phyloP scores from a whole-genome alignment of 2,329 filamentous ascomycete species.

The Aureobasidium sp. region DNA sequence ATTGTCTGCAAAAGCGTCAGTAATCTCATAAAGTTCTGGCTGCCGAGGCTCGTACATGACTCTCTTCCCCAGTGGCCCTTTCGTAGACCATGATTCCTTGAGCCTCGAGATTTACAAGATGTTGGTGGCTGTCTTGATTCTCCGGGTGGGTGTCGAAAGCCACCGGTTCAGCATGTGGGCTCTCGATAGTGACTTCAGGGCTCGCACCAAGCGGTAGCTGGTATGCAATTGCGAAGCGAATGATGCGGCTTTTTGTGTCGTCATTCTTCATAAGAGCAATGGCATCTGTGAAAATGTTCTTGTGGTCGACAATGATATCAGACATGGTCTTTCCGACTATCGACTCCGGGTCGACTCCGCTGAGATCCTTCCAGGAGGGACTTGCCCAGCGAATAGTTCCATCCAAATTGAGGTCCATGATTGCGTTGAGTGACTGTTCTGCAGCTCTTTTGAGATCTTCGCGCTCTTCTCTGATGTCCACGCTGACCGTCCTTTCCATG shows the following conservation, averaged over 20 bases:
- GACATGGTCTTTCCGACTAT: slow-evolving; percentile 72
- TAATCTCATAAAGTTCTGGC: slow-evolving; percentile 22
- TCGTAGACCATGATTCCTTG: slow-evolving; percentile 99
- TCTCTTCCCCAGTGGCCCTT: slow-evolving; percentile 73
- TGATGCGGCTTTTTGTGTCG: slow-evolving; percentile 84
- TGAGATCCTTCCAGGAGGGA: slow-evolving; percentile 88
- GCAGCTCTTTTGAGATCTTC: slow-evolving; percentile 92
- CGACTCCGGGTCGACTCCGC: slow-evolving; percentile 67
- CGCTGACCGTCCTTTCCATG: slow-evolving; percentile 63
- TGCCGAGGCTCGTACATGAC: slow-evolving; percentile 59
- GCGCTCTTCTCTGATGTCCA: slow-evolving; percentile 86
- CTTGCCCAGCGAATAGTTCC: slow-evolving; percentile 93
- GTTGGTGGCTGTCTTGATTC: slow-evolving; percentile 27
- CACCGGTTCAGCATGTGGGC: not conserved
- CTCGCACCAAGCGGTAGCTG: not conserved
- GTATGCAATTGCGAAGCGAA: slow-evolving; percentile 69
- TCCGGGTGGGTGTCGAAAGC: slow-evolving; percentile 23
- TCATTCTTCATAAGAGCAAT: slow-evolving; percentile 87
- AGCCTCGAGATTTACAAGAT: slow-evolving; percentile 76
- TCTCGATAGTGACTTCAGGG: slow-evolving; percentile 1
- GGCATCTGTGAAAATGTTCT: slow-evolving; percentile 70
- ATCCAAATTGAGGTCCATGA: slow-evolving; percentile 87
- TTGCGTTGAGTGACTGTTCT: slow-evolving; percentile 92
- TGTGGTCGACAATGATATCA: slow-evolving; percentile 75
- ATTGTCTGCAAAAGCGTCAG: slow-evolving; percentile 62